A percentile compares a stretch with the other conserved stretches of the same genome.
Conservation (phyloP, 345 rosid genomes). For the Linum usitatissimum region DNA sequence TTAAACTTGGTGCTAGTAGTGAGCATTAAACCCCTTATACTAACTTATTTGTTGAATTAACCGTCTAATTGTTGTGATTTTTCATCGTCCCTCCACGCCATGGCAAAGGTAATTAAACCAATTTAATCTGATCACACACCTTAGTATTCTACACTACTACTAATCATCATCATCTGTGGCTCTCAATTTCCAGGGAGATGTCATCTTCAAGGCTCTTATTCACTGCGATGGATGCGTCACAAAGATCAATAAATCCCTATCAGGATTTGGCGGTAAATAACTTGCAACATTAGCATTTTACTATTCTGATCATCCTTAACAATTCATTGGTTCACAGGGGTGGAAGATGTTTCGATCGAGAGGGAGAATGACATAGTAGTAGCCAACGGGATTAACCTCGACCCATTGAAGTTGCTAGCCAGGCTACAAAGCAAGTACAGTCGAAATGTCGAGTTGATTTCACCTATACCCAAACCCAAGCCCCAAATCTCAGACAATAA, state of each 20-base stretch:
- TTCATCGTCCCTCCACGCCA: no score
- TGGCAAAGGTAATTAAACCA: no score
- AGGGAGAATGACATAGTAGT: constrained; percentile 27
- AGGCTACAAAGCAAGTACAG: constrained; percentile 44
- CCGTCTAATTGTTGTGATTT: no score
- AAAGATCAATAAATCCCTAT: constrained; percentile 8
- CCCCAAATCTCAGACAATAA: constrained; percentile 12
- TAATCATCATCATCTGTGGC: no score
- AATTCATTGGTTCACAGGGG: constrained; percentile 39
- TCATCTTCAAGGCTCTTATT: constrained; percentile 13
- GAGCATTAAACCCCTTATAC: not conserved
- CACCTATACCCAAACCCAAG: constrained; percentile 31
- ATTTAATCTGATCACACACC: no score
- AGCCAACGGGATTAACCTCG: constrained; percentile 39
- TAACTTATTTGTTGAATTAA: no score
- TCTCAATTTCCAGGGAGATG: not conserved
- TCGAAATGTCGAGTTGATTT: constrained; percentile 39
- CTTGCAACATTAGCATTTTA: no score
- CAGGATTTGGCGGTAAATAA: constrained; percentile 15
- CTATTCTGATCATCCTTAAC: not conserved
- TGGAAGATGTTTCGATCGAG: constrained; percentile 38
- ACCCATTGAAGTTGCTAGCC: constrained; percentile 31
- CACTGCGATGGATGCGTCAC: constrained; percentile 22
- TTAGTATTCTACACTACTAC: no score
- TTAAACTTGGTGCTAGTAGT: no score